These are phyloP conservation scores for Euphorbia schlechtendalii DNA, from an alignment of 441 rosid species.

Conservation along the genomic window DNA sequence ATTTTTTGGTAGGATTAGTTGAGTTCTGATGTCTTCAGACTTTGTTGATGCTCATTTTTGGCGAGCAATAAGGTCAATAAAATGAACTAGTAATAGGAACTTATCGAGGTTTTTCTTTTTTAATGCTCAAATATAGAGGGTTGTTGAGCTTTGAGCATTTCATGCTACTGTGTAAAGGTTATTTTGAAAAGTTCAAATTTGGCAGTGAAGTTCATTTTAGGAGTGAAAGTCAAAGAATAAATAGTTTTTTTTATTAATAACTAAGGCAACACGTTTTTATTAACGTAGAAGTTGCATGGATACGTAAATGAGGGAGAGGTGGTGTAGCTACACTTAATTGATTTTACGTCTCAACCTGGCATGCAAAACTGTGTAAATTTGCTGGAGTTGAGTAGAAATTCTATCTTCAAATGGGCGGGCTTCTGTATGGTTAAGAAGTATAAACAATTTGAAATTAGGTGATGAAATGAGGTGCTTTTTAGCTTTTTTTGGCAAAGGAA, in stretches of 20 bases:
- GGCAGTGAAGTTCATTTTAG: neutral
- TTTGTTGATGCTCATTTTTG: neutral
- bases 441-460: no score
- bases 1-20: no score
- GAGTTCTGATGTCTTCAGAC: neutral
- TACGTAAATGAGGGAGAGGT: neutral
- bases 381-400: neutral
- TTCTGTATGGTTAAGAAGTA: neutral
- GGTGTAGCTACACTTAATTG: neutral
- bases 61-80: neutral
- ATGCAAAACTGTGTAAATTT: neutral
- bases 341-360: neutral
- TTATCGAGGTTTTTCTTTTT: neutral
- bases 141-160: neutral
- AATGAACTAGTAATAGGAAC: neutral
- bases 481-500: neutral
- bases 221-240: neutral
- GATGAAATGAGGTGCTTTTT: conserved; percentile 4
- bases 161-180: neutral
- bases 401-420: neutral
- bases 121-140: neutral
- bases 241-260: neutral
- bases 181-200: neutral
- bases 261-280: neutral
- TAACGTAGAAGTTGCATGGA: neutral